Conservation (phyloP, 1,284 basidiomycete genomes). For the Chalciporus sp. region DNA sequence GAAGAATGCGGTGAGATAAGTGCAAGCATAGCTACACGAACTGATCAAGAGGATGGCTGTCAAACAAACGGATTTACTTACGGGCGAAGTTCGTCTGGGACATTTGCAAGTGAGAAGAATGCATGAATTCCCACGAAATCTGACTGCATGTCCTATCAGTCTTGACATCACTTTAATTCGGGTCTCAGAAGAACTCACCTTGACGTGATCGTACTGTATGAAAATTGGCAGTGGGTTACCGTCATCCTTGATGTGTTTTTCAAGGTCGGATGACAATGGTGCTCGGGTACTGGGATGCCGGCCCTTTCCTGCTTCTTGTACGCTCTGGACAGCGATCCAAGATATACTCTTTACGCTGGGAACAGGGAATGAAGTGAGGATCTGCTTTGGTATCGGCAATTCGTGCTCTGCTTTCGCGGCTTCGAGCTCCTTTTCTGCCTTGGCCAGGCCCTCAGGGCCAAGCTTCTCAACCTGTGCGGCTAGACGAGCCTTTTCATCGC, state of each 20-base stretch:
- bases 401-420: slow-evolving; percentile 89
- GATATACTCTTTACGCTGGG: slow-evolving; percentile 88
- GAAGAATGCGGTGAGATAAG: slow-evolving; percentile 90
- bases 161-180: slow-evolving; percentile 3
- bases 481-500: slow-evolving; percentile 80
- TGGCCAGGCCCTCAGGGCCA: slow-evolving; percentile 81
- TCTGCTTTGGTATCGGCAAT: slow-evolving; percentile 76
- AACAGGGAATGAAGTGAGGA: slow-evolving; percentile 85
- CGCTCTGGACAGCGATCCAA: slow-evolving; percentile 92
- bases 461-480: slow-evolving; percentile 70
- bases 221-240: slow-evolving; percentile 80
- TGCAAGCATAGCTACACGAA: slow-evolving; percentile 65
- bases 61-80: slow-evolving; percentile 42
- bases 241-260: slow-evolving; percentile 73
- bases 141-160: slow-evolving; percentile 56
- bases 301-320: slow-evolving; percentile 62
- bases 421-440: slow-evolving; percentile 72
- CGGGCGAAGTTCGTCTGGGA: slow-evolving; percentile 78
- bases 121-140: slow-evolving; percentile 89
- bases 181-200: slow-evolving; percentile 47
- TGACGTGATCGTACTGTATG: slow-evolving; percentile 88
- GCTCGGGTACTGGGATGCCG: slow-evolving; percentile 31
- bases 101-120: slow-evolving; percentile 72
- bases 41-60: slow-evolving; percentile 6
- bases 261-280: slow-evolving; percentile 45